These are phyloP conservation scores for Glonium stellatum DNA, from an alignment of 495 filamentous ascomycete species.

Conservation along the genomic window DNA sequence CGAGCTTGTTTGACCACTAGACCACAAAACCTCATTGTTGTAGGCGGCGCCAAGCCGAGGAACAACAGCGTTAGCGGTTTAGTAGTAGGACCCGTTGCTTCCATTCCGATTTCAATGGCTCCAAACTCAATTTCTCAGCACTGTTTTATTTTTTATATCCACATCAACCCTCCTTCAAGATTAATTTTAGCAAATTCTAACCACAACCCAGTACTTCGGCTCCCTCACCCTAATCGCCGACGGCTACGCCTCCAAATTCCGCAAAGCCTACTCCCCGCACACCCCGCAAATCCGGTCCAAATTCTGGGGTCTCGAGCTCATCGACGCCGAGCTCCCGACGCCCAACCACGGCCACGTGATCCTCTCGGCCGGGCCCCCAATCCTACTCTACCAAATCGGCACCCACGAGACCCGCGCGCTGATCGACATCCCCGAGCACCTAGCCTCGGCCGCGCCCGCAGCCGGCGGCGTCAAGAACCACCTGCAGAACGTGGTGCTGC, in stretches of 20 bases:
- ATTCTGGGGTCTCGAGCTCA: conserved; percentile 88
- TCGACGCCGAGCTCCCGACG: conserved; percentile 70
- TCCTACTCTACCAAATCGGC: conserved; percentile 96
- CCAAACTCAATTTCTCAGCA: no score
- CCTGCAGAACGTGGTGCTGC: conserved; percentile 67
- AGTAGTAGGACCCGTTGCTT: no score
- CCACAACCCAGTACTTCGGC: conserved; percentile 61
- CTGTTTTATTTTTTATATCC: no score
- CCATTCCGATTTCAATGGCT: no score
- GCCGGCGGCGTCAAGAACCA: conserved; percentile 79
- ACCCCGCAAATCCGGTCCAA: conserved; percentile 66
- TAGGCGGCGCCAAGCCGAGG: no score
- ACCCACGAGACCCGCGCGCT: conserved; percentile 86
- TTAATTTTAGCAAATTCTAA: background rate
- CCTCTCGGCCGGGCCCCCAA: conserved; percentile 68
- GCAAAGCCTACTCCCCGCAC: conserved; percentile 66
- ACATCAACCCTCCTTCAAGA: background rate
- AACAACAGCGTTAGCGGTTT: no score
- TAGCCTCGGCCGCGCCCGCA: conserved; percentile 59
- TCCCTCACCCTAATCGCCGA: conserved; percentile 83
- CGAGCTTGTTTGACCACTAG: no score
- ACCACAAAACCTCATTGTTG: no score
- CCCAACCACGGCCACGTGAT: conserved; percentile 79
- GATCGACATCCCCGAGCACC: conserved; percentile 78
- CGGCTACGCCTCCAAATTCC: conserved; percentile 89